These are phyloP conservation scores for Magnaporthiopsis rhizophila DNA, from an alignment of 2,329 filamentous ascomycete species.

Conservation along the genomic window DNA sequence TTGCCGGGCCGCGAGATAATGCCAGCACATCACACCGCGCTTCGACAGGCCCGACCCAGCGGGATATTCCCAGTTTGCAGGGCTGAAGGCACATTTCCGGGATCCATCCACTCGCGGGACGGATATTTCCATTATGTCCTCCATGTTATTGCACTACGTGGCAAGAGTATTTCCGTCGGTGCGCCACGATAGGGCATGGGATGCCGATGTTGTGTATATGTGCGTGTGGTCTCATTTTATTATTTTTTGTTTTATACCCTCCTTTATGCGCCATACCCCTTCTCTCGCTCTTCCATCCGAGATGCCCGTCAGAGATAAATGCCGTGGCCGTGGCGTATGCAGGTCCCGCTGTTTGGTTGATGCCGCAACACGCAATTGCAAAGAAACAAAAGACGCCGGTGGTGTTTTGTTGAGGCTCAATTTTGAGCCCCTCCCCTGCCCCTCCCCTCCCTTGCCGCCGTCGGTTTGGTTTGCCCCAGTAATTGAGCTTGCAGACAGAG, in stretches of 20 bases:
- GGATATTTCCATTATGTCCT: neutral
- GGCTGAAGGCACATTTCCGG: neutral
- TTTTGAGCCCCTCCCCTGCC: neutral
- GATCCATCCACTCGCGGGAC: neutral
- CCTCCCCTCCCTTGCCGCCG: no score
- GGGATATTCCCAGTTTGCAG: neutral
- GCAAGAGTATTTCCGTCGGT: neutral
- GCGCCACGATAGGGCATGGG: neutral
- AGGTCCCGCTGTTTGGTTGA: neutral
- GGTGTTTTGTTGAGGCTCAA: neutral
- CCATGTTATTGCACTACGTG: neutral
- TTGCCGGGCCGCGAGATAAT: neutral
- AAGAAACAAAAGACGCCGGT: neutral
- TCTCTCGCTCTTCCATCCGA: no score
- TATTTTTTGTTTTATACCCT: neutral
- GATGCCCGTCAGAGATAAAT: neutral
- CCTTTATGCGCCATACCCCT: neutral
- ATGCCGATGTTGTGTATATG: neutral
- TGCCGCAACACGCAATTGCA: neutral
- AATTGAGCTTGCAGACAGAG: neutral
- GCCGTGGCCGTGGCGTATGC: neutral
- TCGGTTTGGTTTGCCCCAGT: neutral
- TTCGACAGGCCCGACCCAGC: neutral
- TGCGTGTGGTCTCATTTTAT: no score
- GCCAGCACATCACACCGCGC: neutral